Percentiles rank a stretch among this genome's conserved stretches.
Conservation (phyloP, 352 stramenopile genomes). For the Phytophthora brassicae region DNA sequence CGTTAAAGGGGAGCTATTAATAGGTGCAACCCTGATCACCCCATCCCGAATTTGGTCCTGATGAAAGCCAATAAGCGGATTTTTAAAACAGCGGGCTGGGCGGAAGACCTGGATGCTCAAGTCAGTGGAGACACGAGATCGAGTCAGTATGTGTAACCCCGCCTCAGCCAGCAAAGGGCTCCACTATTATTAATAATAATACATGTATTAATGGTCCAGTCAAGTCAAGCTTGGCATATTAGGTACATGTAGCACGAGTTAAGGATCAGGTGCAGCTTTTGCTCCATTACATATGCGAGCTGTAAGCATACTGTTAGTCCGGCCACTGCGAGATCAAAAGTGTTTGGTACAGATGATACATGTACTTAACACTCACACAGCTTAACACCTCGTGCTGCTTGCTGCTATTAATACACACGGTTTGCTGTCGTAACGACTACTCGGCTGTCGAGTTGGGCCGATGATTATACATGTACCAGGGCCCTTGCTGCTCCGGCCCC, state of each 20-base stretch:
- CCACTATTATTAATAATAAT: no score
- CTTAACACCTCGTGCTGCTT: slow-evolving; percentile 8
- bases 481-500: no score
- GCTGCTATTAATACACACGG: no score
- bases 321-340: background rate
- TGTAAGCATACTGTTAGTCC: background rate
- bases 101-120: slow-evolving; percentile 6
- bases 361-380: no score
- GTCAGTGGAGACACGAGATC: slow-evolving; percentile 18
- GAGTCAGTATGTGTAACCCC: slow-evolving; percentile 29
- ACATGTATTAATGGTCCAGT: no score
- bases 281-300: no score
- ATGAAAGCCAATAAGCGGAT: slow-evolving; percentile 20
- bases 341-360: background rate
- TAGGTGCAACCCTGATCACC: slow-evolving; percentile 21
- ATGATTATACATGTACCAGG: no score
- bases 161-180: slow-evolving; percentile 1
- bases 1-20: no score
- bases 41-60: slow-evolving; percentile 28
- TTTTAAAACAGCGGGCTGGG: slow-evolving; percentile 29
- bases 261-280: background rate
- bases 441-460: background rate
- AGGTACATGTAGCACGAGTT: no score
- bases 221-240: no score
- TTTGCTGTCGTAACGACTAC: background rate